Conservation (phyloP, 2,329 filamentous ascomycete species). For the Zymoseptoria ardabiliae region DNA sequence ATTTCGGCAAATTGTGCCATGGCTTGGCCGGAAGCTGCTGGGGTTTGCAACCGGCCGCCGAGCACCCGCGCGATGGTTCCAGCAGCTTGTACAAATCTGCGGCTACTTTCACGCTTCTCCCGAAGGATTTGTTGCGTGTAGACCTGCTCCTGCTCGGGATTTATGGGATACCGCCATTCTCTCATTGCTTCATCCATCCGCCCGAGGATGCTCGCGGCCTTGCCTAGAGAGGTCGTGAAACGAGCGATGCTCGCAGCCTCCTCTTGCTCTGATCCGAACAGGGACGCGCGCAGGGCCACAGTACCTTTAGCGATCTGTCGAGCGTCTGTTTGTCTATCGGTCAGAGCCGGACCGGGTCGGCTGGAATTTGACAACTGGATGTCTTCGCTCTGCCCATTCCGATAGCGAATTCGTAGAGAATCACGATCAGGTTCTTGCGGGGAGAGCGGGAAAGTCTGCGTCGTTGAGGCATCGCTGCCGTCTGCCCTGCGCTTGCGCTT, state of each 20-base stretch:
- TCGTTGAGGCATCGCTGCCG: conserved; percentile 33
- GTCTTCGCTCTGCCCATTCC: conserved; percentile 54
- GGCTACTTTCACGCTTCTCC: conserved; percentile 47
- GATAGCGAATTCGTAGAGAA: conserved; percentile 51
- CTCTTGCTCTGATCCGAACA: conserved; percentile 44
- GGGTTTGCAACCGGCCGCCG: conserved; percentile 45
- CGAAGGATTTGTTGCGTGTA: conserved; percentile 50
- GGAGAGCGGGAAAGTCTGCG: conserved; percentile 43
- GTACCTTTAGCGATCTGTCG: conserved; percentile 50
- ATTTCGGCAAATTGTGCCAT: conserved; percentile 21
- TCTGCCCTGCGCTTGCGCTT: conserved; percentile 52
- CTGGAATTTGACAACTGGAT: conserved; percentile 39
- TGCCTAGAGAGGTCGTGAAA: conserved; percentile 26
- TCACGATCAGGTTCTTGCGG: conserved; percentile 33
- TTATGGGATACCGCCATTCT: conserved; percentile 53
- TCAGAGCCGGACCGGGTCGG: conserved; percentile 28
- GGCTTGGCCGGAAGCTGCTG: conserved; percentile 14
- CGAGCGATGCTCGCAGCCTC: conserved; percentile 22
- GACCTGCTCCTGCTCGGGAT: conserved; percentile 47
- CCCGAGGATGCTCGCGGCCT: conserved; percentile 40
- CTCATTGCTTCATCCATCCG: conserved; percentile 51
- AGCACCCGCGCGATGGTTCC: conserved; percentile 51
- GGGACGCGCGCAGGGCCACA: conserved; percentile 47
- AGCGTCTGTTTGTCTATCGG: conserved; percentile 46
- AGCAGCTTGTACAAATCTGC: conserved; percentile 56